Base-by-base conservation (phyloP, 306 rosid genomes). In the Alnus glutinosa region DNA sequence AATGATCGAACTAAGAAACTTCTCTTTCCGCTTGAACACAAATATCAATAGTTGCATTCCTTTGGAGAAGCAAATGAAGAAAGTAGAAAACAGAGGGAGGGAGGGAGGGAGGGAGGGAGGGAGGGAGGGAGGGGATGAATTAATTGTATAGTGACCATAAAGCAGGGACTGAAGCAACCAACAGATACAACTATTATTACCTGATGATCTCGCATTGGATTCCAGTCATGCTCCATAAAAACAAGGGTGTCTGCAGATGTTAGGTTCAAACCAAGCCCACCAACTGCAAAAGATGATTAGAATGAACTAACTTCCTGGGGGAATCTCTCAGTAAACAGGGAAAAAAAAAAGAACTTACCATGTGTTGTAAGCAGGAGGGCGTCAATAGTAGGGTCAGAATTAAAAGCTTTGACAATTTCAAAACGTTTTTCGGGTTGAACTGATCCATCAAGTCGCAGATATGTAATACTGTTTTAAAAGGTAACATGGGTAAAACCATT, bases 181-280 rank as follows among this genome's bases (percentile, higher is more conserved):
- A 23, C 36, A 67, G 62, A 78, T 74, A 62, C 7, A 59, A 78
- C 71, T 44, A 72, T 54, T 50, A 79, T 77, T 78, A 94, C 98
- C 97, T 92, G 98, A 85, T 81, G 98, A 85, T 95, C 98, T 18
- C 98, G 97, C 98, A 92, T 92, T 39, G 98, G 98, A 86, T 95
- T 95, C 98, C 98, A 95, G 78, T 95, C 98, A 68, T 95, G 98
- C 90, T 95, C 98, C 96, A 95, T 89, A 84, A 95, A 95, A 77
- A 95, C 84, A 50, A 95, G 92, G 49, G 98, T 95, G 85, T 95
- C 94, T 2, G 98, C 98, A 54, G 98, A 91, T 86, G 98, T 95
- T 82, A 92, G 87, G 89, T 95, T 95, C 96, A 95, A 86, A 71
- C 98, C 98, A 75, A 92, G 96, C 80, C 98, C 98, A 34, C 98